Conservation (phyloP, 2,329 filamentous ascomycete genomes). For the Tympanopsis confertula region DNA sequence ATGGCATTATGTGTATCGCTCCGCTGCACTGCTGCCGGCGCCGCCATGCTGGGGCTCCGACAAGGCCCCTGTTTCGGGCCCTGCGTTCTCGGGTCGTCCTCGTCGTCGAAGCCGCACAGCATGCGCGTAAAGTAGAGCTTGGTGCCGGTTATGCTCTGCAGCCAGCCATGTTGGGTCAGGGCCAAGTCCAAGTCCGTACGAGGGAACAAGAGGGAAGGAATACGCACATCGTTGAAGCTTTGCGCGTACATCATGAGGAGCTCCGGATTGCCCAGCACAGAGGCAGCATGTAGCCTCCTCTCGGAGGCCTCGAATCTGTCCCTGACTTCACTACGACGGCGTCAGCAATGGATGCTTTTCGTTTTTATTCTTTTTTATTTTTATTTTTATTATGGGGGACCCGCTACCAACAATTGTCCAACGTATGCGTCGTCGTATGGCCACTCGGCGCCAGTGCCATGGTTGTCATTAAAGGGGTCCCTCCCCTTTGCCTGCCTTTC, state of each 20-base stretch:
- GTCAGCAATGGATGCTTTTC: constrained; percentile 5
- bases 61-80: constrained; percentile 3
- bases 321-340: constrained; percentile 7
- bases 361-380: no score
- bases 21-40: constrained; percentile 5
- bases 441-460: no score
- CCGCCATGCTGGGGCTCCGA: constrained; percentile 6
- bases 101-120: constrained; percentile 37
- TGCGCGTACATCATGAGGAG: constrained; percentile 47
- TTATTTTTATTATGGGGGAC: no score
- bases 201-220: constrained; percentile 1
- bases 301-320: constrained; percentile 24
- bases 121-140: constrained; percentile 43
- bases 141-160: constrained; percentile 41
- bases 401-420: no score
- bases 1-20: no score
- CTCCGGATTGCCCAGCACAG: constrained; percentile 44
- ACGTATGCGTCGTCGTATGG: no score
- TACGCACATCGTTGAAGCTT: constrained; percentile 38
- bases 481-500: no score
- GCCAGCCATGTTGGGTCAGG: background rate
- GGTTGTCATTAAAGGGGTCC: no score
- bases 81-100: constrained; percentile 5
- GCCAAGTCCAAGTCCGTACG: constrained; percentile 1
- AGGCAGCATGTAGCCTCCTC: constrained; percentile 34